phyloP scores from a whole-genome alignment of 2,329 filamentous ascomycete species.

The Fusarium hostae region DNA sequence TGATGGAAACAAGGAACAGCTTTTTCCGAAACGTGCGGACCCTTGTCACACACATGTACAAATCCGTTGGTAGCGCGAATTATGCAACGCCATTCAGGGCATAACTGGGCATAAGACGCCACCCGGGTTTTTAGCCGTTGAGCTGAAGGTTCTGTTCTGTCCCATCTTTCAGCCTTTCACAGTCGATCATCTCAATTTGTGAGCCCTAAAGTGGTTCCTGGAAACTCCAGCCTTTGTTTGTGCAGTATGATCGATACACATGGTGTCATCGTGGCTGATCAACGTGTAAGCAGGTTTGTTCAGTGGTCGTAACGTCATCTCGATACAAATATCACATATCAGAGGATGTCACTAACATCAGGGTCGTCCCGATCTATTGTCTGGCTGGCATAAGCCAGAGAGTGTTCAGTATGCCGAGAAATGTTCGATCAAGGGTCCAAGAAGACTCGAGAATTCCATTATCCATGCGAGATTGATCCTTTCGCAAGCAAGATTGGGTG shows the following conservation, averaged over 20 bases:
- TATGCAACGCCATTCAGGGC: constrained; percentile 33
- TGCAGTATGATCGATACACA: not conserved
- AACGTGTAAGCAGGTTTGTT: constrained; percentile 16
- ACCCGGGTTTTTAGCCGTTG: constrained; percentile 8
- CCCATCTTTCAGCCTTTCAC: constrained; percentile 22
- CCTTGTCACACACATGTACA: constrained; percentile 43
- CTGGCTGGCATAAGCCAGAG: constrained; percentile 15
- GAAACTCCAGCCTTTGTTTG: not conserved
- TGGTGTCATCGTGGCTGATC: constrained; percentile 19
- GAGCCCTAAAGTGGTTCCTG: constrained; percentile 20
- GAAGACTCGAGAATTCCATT: constrained; percentile 16
- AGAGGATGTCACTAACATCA: not conserved
- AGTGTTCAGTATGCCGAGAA: not conserved
- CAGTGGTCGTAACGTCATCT: constrained; percentile 4
- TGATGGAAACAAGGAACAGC: constrained; percentile 27
- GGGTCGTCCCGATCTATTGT: constrained; percentile 15
- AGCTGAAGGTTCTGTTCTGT: constrained; percentile 11
- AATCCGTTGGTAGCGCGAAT: constrained; percentile 21
- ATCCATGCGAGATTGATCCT: constrained; percentile 21
- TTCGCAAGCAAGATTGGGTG: constrained; percentile 18
- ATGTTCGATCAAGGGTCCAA: constrained; percentile 16
- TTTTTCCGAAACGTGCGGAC: constrained; percentile 37
- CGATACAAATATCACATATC: not conserved
- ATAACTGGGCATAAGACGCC: constrained; percentile 35
- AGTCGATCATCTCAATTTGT: constrained; percentile 13